phyloP scores from a whole-genome alignment of 805 yeast species.

The Saccharomycopsis babjevae region DNA sequence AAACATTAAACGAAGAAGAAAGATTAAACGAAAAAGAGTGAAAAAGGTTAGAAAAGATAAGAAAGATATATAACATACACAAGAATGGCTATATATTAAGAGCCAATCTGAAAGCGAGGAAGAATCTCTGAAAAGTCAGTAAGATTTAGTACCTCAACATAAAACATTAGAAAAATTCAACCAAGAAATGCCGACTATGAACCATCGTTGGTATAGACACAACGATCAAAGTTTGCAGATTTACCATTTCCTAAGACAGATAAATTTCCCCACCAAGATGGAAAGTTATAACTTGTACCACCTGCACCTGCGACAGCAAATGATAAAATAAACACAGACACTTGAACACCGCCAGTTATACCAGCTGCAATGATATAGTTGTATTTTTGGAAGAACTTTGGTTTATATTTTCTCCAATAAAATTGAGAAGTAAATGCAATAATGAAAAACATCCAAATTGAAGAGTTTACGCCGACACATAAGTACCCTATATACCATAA shows the following conservation, averaged over 20 bases:
- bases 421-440: slow-evolving; percentile 23
- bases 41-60: neutral
- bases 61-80: neutral
- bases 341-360: slow-evolving; percentile 36
- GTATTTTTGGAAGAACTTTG: slow-evolving; percentile 30
- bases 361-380: slow-evolving; percentile 42
- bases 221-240: slow-evolving; percentile 16
- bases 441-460: slow-evolving; percentile 24
- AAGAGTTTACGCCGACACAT: slow-evolving; percentile 26
- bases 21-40: neutral
- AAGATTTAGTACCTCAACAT: neutral
- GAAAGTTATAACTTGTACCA: slow-evolving; percentile 25
- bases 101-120: neutral
- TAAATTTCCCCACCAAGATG: slow-evolving; percentile 28
- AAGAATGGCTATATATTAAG: neutral
- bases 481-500: slow-evolving; percentile 28
- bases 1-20: neutral
- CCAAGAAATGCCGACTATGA: neutral
- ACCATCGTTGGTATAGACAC: slow-evolving; percentile 9
- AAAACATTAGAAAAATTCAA: neutral
- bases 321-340: slow-evolving; percentile 25
- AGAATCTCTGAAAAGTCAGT: neutral
- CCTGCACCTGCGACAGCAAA: slow-evolving; percentile 27
- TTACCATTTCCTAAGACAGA: neutral
- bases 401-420: slow-evolving; percentile 23